Conservation (phyloP, 495 filamentous ascomycete genomes). For the Talaromyces adpressus region DNA sequence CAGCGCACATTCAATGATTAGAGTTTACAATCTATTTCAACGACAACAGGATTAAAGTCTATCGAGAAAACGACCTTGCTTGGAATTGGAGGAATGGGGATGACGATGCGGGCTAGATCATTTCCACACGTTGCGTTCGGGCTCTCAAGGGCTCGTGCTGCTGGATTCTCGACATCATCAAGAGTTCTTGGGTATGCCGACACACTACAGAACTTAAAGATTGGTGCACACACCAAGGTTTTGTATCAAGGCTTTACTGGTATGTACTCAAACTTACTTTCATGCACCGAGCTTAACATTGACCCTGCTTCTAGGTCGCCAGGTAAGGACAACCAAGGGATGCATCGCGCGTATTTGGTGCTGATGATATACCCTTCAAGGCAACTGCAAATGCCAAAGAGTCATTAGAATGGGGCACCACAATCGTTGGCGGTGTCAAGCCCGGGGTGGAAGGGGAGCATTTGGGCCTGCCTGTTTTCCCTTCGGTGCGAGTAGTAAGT, state of each 20-base stretch:
- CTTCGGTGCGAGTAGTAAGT: conserved; percentile 58
- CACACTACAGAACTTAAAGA: conserved; percentile 70
- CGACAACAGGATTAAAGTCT: neutral
- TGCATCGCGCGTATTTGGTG: neutral
- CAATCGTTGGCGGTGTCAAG: conserved; percentile 80
- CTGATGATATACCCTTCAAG: conserved; percentile 21
- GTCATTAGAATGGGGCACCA: conserved; percentile 78
- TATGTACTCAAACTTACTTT: conserved; percentile 8
- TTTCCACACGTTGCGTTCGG: neutral
- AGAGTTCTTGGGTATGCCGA: conserved; percentile 41
- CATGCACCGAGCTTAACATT: neutral
- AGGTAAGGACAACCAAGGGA: conserved; percentile 17
- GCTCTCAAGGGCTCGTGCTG: conserved; percentile 1
- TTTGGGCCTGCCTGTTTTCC: conserved; percentile 71
- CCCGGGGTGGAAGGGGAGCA: conserved; percentile 73
- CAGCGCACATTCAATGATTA: neutral
- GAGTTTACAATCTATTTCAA: neutral
- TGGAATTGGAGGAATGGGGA: neutral
- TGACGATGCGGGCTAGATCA: neutral
- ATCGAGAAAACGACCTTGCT: neutral
- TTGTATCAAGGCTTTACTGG: conserved; percentile 91
- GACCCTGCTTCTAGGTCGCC: conserved; percentile 12
- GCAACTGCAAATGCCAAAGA: conserved; percentile 80
- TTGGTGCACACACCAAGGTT: conserved; percentile 70
- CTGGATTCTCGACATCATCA: conserved; percentile 34